Evolutionary conservation across 192 early-diverging fungal species (phyloP).

Genomic region (Funneliformis mosseae): DNA sequence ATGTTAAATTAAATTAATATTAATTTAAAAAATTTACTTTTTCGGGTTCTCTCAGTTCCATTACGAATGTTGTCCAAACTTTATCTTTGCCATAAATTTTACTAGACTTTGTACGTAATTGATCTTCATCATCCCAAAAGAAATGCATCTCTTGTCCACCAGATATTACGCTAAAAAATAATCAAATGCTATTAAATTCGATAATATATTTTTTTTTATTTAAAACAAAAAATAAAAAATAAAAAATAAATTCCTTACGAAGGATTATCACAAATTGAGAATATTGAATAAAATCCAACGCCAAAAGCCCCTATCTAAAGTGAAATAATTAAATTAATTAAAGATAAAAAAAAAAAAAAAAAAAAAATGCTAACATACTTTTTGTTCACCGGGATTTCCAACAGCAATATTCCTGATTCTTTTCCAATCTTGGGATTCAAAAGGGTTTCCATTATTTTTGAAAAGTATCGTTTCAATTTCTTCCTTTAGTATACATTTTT

Average conservation of each 20-base stretch:
- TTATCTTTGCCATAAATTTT: constrained; percentile 50
- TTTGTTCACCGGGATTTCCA: constrained; percentile 82
- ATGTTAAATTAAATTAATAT: too few relatives aligned
- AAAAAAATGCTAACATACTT: too few relatives aligned
- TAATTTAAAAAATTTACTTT: constrained; percentile 49
- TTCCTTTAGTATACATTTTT: background rate
- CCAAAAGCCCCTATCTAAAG: constrained; percentile 73
- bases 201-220: background rate
- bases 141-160: constrained; percentile 81
- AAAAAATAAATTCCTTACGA: constrained; percentile 64
- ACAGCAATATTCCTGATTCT: constrained; percentile 86
- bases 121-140: constrained; percentile 85
- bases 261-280: constrained; percentile 87
- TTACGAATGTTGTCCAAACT: constrained; percentile 72
- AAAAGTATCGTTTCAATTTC: constrained; percentile 53
- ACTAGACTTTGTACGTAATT: constrained; percentile 76
- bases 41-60: constrained; percentile 77
- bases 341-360: too few relatives aligned
- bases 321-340: background rate
- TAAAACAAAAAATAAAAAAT: background rate
- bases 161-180: constrained; percentile 58
- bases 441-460: constrained; percentile 84
- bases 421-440: constrained; percentile 79
- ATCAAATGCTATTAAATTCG: background rate
- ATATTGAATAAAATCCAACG: constrained; percentile 86